These are phyloP conservation scores for Kwoniella dejecticola DNA, from an alignment of 768 basidiomycete genomes.

Conservation along the genomic window DNA sequence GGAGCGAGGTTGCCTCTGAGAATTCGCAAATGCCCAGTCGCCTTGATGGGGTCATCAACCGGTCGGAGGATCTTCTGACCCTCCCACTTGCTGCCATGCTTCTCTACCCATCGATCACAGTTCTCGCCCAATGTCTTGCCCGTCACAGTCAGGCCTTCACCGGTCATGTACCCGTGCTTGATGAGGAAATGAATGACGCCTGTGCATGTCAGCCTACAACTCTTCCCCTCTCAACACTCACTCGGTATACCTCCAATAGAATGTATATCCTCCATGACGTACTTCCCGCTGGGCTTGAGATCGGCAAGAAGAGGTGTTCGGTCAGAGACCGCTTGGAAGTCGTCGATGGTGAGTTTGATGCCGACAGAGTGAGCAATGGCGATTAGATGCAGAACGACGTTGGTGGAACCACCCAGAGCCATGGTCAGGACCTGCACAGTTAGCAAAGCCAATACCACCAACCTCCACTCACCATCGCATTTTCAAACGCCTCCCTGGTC, in stretches of 20 bases:
- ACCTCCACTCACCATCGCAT: conserved; percentile 79
- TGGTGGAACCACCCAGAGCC: conserved; percentile 96
- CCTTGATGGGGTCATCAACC: conserved; percentile 77
- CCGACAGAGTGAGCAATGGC: conserved; percentile 96
- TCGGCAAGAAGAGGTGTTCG: conserved; percentile 91
- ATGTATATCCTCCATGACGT: conserved; percentile 97
- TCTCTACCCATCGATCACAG: conserved; percentile 72
- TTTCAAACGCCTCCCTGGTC: conserved; percentile 95
- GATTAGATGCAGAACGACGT: conserved; percentile 94
- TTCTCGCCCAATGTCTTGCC: conserved; percentile 89
- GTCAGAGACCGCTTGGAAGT: conserved; percentile 92
- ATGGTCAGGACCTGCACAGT: conserved; percentile 78
- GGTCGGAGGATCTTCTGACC: conserved; percentile 78
- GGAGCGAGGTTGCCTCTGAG: conserved; percentile 87
- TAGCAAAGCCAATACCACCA: background rate
- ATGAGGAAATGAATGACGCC: conserved; percentile 83
- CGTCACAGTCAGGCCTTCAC: conserved; percentile 85
- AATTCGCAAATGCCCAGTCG: conserved; percentile 75
- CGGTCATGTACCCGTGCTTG: conserved; percentile 84
- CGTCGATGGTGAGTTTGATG: conserved; percentile 81
- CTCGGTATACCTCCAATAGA: conserved; percentile 95
- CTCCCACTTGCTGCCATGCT: conserved; percentile 59
- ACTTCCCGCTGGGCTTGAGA: conserved; percentile 95
- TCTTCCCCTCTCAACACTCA: conserved; percentile 57
- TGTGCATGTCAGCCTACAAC: conserved; percentile 50